Evolutionary conservation across 257 asterid genomes (phyloP).

Genomic region (Knoxia roxburghii): DNA sequence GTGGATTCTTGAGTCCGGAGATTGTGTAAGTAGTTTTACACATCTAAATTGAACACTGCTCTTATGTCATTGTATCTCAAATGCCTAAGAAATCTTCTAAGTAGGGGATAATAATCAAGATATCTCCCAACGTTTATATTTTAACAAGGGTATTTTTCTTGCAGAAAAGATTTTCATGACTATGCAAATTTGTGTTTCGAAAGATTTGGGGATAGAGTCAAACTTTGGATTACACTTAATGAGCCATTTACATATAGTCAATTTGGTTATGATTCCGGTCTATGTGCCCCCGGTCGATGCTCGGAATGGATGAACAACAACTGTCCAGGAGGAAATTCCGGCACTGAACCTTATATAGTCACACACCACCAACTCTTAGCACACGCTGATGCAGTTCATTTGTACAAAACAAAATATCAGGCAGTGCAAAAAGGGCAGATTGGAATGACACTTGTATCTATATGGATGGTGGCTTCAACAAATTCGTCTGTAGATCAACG

Average conservation of each 20-base stretch:
- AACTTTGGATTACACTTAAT: conserved; percentile 48
- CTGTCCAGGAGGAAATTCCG: conserved; percentile 42
- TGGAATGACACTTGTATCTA: conserved; percentile 31
- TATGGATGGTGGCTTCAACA: conserved; percentile 34
- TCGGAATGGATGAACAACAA: conserved; percentile 25
- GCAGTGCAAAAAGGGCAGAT: conserved; percentile 51
- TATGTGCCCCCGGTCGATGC: conserved; percentile 50
- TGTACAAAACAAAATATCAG: conserved; percentile 41
- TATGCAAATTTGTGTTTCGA: conserved; percentile 46
- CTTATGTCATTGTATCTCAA: too few relatives aligned
- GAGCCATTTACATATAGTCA: conserved; percentile 32
- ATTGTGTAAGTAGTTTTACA: conserved; percentile 15
- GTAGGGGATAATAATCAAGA: too few relatives aligned
- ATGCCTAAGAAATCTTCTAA: too few relatives aligned
- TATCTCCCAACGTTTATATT: too few relatives aligned
- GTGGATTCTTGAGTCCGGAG: conserved; percentile 23
- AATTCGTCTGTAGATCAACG: conserved; percentile 12
- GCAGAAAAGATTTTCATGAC: conserved; percentile 48
- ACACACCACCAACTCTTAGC: conserved; percentile 40
- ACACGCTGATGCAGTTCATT: conserved; percentile 37
- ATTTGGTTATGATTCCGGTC: conserved; percentile 45
- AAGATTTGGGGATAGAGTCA: conserved; percentile 58
- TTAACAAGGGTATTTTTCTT: too few relatives aligned
- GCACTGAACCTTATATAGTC: conserved; percentile 51
- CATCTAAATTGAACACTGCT: too few relatives aligned